Evolutionary conservation across 2,329 filamentous ascomycete species (phyloP), one percentile per base, ranked within the genome.

Genomic region (Aspergillus terreus): DNA sequence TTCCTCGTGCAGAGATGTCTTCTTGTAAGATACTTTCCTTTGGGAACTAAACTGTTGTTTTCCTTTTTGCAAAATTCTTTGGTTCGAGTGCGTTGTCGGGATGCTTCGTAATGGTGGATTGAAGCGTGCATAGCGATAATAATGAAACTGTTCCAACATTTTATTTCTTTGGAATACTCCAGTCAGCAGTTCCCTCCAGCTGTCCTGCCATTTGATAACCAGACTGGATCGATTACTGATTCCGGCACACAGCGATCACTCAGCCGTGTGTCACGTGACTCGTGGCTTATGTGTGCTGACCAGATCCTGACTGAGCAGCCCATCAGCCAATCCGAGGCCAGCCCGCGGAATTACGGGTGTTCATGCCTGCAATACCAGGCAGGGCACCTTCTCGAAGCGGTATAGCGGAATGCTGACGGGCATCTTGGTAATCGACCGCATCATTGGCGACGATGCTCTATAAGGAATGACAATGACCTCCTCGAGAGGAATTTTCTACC

Each of bases 401-500:
- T 11, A 38, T 30, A 15, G 35, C 14, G 35, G 50, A n/a, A 14
- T 60, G 66, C 64, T 68, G 62, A 68, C 64, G 9, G 35, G 42
- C 23, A 46, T 58, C 53, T 68, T 67, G 51, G 60, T 65, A 55
- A 62, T 33, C 47, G 32, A 41, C 44, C 5, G 9, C 35, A 23
- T 23, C 46, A 30, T 25, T 42, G 15, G 21, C 21, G 10, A 51
- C 3, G 21, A 51, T 54, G 43, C 42, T 50, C 60, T 61, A 62
- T 60, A 58, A 61, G 54, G 52, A 50, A 47, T 63, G 60, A 65
- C 64, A 64, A 66, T 30, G 27, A 30, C 10, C 27, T 30, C 27
- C 27, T 30, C 27, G 27, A 11, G 27, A 30, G 27, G 56, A 55
- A 49, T 50, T 30, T 63, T 64, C 66, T 58, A 58, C 60, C 49